phyloP scores from a whole-genome alignment of 148 eudicot genomes.

The Camellia lanceoleosa region DNA sequence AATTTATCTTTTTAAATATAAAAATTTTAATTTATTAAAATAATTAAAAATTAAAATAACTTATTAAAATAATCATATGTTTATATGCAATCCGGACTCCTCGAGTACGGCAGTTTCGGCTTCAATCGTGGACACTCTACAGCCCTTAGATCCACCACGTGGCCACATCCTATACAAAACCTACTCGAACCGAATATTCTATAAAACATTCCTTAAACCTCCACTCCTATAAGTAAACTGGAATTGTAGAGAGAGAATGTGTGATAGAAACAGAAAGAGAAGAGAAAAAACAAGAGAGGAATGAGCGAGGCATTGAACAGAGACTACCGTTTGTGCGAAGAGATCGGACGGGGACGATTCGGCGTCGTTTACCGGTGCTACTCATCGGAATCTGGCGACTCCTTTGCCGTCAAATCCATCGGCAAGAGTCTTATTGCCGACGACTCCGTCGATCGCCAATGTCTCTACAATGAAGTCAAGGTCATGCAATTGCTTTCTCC shows the following conservation, averaged over 20 bases:
- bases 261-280: neutral
- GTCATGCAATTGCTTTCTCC: conserved; percentile 25
- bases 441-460: conserved; percentile 47
- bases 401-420: conserved; percentile 55
- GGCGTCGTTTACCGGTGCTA: conserved; percentile 52
- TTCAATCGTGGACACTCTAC: too few species aligned
- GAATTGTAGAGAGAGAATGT: neutral
- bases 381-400: conserved; percentile 32
- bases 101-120: too few species aligned
- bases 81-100: too few species aligned
- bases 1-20: too few species aligned
- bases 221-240: neutral
- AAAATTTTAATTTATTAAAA: too few species aligned
- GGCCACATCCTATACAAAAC: neutral
- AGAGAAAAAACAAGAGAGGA: neutral
- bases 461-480: conserved; percentile 42
- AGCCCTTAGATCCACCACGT: neutral
- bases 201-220: neutral
- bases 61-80: too few species aligned
- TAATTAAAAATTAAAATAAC: too few species aligned
- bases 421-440: conserved; percentile 34
- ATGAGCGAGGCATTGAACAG: conserved; percentile 39
- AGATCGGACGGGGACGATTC: conserved; percentile 61
- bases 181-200: neutral
- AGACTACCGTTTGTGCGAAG: conserved; percentile 45